phyloP scores from a whole-genome alignment of 2,329 filamentous ascomycete species.

The Chalara sp. region DNA sequence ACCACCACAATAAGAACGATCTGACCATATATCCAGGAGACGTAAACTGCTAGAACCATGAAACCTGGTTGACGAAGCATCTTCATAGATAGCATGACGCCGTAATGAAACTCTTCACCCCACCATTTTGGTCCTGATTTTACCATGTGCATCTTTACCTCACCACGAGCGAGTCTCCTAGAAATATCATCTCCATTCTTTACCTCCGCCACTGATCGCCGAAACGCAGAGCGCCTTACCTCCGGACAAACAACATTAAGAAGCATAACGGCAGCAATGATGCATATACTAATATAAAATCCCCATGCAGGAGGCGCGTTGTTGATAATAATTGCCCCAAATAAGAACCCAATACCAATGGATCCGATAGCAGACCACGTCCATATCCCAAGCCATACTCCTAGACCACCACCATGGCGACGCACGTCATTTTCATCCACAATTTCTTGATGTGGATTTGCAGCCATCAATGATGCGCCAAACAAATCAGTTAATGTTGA shows the following conservation, averaged over 20 bases:
- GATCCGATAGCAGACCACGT: conserved; percentile 72
- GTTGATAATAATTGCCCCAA: conserved; percentile 65
- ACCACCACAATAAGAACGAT: conserved; percentile 67
- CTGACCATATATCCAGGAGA: conserved; percentile 73
- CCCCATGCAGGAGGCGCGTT: conserved; percentile 61
- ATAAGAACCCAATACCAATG: conserved; percentile 62
- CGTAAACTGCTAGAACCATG: conserved; percentile 63
- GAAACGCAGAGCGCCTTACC: conserved; percentile 61
- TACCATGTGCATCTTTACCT: conserved; percentile 69
- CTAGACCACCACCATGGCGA: conserved; percentile 70
- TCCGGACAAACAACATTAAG: conserved; percentile 68
- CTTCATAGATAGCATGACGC: conserved; percentile 55
- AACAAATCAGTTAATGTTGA: conserved; percentile 68
- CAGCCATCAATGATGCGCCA: conserved; percentile 67
- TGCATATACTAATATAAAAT: conserved; percentile 65
- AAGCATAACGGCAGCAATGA: conserved; percentile 57
- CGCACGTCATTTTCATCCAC: conserved; percentile 62
- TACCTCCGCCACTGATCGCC: conserved; percentile 61
- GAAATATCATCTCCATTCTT: conserved; percentile 45
- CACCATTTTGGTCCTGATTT: conserved; percentile 69
- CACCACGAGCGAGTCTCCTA: conserved; percentile 59
- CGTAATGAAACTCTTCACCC: conserved; percentile 70
- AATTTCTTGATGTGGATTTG: conserved; percentile 65
- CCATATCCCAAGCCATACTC: conserved; percentile 74
- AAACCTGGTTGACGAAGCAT: conserved; percentile 74